Conservation (phyloP, 345 rosid species). For the Salix udensis region DNA sequence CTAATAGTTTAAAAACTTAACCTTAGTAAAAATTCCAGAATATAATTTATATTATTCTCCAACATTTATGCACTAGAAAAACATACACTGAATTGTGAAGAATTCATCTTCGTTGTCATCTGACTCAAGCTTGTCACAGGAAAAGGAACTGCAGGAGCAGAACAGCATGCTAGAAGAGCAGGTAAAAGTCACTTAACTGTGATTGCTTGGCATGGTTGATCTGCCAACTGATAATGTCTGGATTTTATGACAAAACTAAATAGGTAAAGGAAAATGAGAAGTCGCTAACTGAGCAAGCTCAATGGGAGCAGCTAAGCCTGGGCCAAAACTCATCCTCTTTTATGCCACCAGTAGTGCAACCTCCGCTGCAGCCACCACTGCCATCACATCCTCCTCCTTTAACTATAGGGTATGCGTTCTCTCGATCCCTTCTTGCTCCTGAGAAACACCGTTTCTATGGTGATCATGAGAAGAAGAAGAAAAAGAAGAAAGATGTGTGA, state of each 20-base stretch:
- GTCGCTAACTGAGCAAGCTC: slow-evolving; percentile 20
- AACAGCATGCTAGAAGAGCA: slow-evolving; percentile 50
- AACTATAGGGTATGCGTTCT: slow-evolving; percentile 41
- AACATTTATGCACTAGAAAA: not conserved
- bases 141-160: slow-evolving; percentile 48
- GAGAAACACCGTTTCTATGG: not conserved
- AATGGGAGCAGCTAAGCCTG: slow-evolving; percentile 32
- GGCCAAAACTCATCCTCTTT: slow-evolving; percentile 23
- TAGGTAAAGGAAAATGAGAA: slow-evolving; percentile 43
- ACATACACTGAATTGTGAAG: not conserved
- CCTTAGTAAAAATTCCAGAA: too few species aligned
- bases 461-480: not conserved
- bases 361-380: slow-evolving; percentile 14
- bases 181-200: slow-evolving; percentile 30
- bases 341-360: slow-evolving; percentile 18
- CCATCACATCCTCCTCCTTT: slow-evolving; percentile 33
- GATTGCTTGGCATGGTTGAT: not conserved
- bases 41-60: too few species aligned
- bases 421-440: not conserved
- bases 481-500: not conserved
- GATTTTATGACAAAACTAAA: not conserved
- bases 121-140: slow-evolving; percentile 38
- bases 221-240: not conserved
- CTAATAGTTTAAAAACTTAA: too few species aligned
- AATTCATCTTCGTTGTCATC: not conserved